Conservation (phyloP, 2,329 filamentous ascomycete species). For the Fusarium papillatum region DNA sequence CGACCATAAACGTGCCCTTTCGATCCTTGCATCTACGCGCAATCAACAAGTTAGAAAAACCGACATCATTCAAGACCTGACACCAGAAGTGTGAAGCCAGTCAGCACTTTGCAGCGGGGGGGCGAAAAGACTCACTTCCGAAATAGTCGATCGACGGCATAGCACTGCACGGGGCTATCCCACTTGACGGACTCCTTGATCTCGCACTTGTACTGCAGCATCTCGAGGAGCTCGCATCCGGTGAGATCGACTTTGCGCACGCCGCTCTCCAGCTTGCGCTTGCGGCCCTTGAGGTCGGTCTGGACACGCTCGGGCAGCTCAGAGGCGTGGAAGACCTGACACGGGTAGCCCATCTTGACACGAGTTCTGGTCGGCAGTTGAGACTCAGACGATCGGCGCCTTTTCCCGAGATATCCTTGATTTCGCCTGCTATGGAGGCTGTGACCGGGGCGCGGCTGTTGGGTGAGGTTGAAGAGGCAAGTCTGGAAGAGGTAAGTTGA, state of each 20-base stretch:
- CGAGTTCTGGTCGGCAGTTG: neutral
- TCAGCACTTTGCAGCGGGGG: neutral
- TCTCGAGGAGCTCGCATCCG: slow-evolving; percentile 67
- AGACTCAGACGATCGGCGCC: too few relatives aligned
- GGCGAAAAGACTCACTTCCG: slow-evolving; percentile 62
- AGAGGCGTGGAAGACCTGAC: slow-evolving; percentile 65
- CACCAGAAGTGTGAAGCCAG: neutral
- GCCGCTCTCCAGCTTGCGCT: slow-evolving; percentile 62
- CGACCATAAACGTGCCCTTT: slow-evolving; percentile 70
- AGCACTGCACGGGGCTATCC: slow-evolving; percentile 66
- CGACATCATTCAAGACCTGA: neutral
- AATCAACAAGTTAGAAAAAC: slow-evolving; percentile 11
- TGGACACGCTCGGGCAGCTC: slow-evolving; percentile 66
- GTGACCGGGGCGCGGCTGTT: slow-evolving; percentile 64
- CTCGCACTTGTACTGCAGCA: slow-evolving; percentile 73
- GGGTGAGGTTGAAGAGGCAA: slow-evolving; percentile 68
- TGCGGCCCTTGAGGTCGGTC: slow-evolving; percentile 60
- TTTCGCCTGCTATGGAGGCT: slow-evolving; percentile 47
- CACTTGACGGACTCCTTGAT: slow-evolving; percentile 61
- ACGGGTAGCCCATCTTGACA: slow-evolving; percentile 69
- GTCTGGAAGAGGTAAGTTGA: slow-evolving; percentile 69
- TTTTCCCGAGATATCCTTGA: too few relatives aligned
- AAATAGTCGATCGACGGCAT: slow-evolving; percentile 71
- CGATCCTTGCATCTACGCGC: slow-evolving; percentile 68
- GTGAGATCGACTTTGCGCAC: slow-evolving; percentile 62